Evolutionary conservation across 176 grass and related monocot genomes (phyloP), one percentile per base, ranked within the genome.

Genomic region (Melocanna baccifera): DNA sequence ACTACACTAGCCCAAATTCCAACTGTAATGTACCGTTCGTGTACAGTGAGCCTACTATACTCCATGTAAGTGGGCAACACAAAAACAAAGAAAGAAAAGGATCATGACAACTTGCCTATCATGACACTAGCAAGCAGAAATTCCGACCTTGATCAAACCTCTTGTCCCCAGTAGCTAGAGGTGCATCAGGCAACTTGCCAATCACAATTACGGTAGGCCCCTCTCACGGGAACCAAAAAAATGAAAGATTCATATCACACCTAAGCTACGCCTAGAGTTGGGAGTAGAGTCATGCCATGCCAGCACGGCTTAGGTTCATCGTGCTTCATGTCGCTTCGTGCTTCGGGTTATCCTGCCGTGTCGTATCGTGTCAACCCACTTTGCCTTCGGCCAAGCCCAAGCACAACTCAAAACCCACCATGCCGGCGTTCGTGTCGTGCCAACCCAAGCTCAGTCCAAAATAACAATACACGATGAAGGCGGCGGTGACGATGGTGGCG

Each of bases 151-250:
- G 42, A 40, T 42, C 40, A 1, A 67, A 29, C 22, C 45, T 42
- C 59, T 69, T 77, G 61, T 67, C 73, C 63, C 37, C 37, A 18
- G 32, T 40, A 56, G 16, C 71, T 29, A 16, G 48, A n/a, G n/a
- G n/a, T n/a, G n/a, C n/a, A 59, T 58, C 36, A 85, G 34, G 61
- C 47, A 76, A 53, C 46, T 42, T 66, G 58, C 72, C 43, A 22
- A 65, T n/a, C 77, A 66, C 26, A 47, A 50, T 66, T n/a, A 20
- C 36, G 62, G 25, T n/a, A 79, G 62, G 25, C 16, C 62, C 15
- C 40, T 12, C 3, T 36, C 41, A 47, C 68, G 72, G 18, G 59
- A 76, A 76, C 29, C 18, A 39, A 32, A 74, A 43, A 57, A 18
- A 9, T 6, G 23, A 22, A 67, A 76, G 29, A 42, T 76, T 45